Evolutionary conservation across 2,329 filamentous ascomycete genomes (phyloP).

Genomic region (Fusarium caatingaense): DNA sequence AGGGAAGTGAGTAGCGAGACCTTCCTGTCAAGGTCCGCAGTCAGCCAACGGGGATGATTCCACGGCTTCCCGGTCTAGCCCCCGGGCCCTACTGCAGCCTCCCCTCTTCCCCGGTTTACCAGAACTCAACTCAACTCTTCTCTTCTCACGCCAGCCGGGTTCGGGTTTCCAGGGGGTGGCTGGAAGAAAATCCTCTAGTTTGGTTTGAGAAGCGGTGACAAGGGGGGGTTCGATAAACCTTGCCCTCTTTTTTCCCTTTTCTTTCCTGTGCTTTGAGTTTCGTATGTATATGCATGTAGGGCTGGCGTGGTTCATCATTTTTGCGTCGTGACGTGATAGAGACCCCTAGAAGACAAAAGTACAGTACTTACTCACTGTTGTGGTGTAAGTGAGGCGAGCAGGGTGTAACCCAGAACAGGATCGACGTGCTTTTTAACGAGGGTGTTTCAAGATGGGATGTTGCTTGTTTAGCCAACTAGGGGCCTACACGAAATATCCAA

Average conservation of each 20-base stretch:
- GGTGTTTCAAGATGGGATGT: constrained; percentile 10
- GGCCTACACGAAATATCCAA: constrained; percentile 17
- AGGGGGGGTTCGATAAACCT: background rate
- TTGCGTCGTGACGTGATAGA: constrained; percentile 24
- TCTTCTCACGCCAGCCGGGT: background rate
- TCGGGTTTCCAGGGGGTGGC: constrained; percentile 5
- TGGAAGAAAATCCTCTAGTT: constrained; percentile 12
- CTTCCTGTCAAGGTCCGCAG: constrained; percentile 1
- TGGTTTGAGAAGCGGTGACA: constrained; percentile 31
- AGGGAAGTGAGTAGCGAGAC: constrained; percentile 6
- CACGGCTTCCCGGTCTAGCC: constrained; percentile 30
- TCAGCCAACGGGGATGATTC: constrained; percentile 37
- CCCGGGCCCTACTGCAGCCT: constrained; percentile 37
- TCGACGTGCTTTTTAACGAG: constrained; percentile 26
- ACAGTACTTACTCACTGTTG: background rate
- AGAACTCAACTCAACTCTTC: background rate
- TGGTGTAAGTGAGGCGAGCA: constrained; percentile 28
- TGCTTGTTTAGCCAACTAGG: constrained; percentile 21
- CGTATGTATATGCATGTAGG: constrained; percentile 7
- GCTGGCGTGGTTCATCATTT: constrained; percentile 12
- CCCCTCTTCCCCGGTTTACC: constrained; percentile 30
- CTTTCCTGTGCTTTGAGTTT: background rate
- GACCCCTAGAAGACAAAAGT: background rate
- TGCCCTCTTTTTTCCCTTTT: background rate
- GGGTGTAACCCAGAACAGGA: constrained; percentile 28